These are phyloP conservation scores for Xanthoceras sorbifolium DNA, from an alignment of 345 rosid genomes.

Conservation along the genomic window DNA sequence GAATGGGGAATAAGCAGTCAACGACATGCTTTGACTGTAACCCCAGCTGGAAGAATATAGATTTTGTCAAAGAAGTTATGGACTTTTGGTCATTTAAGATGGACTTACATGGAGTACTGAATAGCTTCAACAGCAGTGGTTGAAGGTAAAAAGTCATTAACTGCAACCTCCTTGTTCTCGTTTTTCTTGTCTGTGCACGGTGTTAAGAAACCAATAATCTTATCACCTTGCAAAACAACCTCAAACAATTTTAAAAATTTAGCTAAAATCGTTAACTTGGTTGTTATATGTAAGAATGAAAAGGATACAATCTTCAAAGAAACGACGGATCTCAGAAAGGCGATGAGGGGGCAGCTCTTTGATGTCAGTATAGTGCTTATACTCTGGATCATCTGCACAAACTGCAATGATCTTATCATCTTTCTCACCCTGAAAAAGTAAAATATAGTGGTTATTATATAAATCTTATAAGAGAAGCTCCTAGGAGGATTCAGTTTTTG, in stretches of 20 bases:
- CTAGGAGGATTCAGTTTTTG: not conserved
- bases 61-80: slow-evolving; percentile 1
- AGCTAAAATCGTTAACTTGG: not conserved
- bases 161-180: slow-evolving; percentile 97
- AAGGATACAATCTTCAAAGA: slow-evolving; percentile 95
- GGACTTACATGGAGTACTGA: slow-evolving; percentile 83
- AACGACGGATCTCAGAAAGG: slow-evolving; percentile 85
- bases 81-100: not conserved
- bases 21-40: not conserved
- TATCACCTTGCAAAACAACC: not conserved
- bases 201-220: slow-evolving; percentile 24
- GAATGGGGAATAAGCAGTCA: not conserved
- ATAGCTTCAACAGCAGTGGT: slow-evolving; percentile 68
- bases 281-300: not conserved
- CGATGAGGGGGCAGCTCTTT: slow-evolving; percentile 96
- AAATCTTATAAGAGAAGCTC: not conserved
- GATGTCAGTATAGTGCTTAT: slow-evolving; percentile 82
- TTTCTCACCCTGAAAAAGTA: slow-evolving; percentile 73
- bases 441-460: slow-evolving; percentile 9
- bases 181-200: slow-evolving; percentile 76
- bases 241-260: not conserved
- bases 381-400: slow-evolving; percentile 98
- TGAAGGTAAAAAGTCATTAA: slow-evolving; percentile 81
- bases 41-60: not conserved
- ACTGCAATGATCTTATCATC: slow-evolving; percentile 98